phyloP scores from a whole-genome alignment of 1,284 basidiomycete species.

The Crepidotus sp. region DNA sequence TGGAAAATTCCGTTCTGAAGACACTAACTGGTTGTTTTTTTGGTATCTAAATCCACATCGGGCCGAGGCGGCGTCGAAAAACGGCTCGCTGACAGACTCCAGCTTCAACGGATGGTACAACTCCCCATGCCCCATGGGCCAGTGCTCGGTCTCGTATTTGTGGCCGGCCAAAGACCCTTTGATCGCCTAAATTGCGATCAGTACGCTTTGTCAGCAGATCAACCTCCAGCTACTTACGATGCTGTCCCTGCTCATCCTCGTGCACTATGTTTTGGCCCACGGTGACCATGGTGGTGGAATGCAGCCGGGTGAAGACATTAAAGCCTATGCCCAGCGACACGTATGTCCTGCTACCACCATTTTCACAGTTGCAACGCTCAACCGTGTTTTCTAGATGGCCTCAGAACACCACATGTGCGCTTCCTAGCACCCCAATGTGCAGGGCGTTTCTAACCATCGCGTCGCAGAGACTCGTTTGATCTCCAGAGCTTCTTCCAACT shows the following conservation, averaged over 20 bases:
- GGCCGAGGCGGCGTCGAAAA: too few relatives aligned
- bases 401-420: conserved; percentile 76
- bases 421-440: not conserved
- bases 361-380: conserved; percentile 12
- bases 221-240: conserved; percentile 22
- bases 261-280: conserved; percentile 30
- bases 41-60: too few relatives aligned
- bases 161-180: too few relatives aligned
- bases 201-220: not conserved
- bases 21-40: too few relatives aligned
- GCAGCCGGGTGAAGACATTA: conserved; percentile 35
- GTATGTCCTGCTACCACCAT: conserved; percentile 28
- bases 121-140: too few relatives aligned
- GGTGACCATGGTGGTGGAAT: conserved; percentile 28
- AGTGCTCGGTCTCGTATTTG: too few relatives aligned
- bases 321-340: conserved; percentile 56
- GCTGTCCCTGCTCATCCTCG: conserved; percentile 31
- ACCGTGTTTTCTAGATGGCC: conserved; percentile 52
- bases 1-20: too few relatives aligned
- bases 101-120: too few relatives aligned
- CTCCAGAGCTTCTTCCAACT: conserved; percentile 76
- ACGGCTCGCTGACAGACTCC: too few relatives aligned
- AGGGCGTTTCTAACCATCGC: conserved; percentile 3
- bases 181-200: too few relatives aligned
- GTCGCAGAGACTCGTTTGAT: conserved; percentile 66